Conservation (phyloP, 2,329 filamentous ascomycete species). For the Nemania bipapillata region DNA sequence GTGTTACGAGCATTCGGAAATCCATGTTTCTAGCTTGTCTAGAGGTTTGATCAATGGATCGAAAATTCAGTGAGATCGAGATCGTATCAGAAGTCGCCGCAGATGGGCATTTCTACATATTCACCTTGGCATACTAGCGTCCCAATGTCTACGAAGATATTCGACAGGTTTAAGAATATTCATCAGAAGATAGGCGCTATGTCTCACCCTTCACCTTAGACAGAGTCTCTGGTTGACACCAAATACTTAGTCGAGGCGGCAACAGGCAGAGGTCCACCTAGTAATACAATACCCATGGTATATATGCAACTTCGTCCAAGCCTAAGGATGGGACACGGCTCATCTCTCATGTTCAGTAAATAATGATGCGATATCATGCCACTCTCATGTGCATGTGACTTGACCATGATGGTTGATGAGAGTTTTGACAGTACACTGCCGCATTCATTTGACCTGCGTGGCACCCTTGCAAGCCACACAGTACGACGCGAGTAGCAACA, state of each 20-base stretch:
- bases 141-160: neutral
- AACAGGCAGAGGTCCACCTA: neutral
- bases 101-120: neutral
- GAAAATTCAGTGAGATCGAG: neutral
- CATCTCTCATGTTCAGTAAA: neutral
- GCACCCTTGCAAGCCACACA: slow-evolving; percentile 36
- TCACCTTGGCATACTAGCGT: neutral
- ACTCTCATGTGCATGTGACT: neutral
- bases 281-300: neutral
- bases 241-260: neutral
- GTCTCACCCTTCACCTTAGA: neutral
- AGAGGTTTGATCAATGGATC: neutral
- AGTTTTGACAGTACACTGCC: neutral
- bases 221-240: neutral
- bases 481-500: slow-evolving; percentile 15
- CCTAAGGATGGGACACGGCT: slow-evolving; percentile 2
- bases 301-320: neutral
- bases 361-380: neutral
- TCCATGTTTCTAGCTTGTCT: neutral
- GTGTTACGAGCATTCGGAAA: neutral
- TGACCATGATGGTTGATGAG: neutral
- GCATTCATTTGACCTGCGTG: slow-evolving; percentile 5
- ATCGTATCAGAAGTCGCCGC: neutral
- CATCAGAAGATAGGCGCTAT: neutral
- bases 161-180: neutral